Evolutionary conservation across 1,284 basidiomycete genomes (phyloP), one percentile per base, ranked within the genome.

Genomic region (Pascua sp.): DNA sequence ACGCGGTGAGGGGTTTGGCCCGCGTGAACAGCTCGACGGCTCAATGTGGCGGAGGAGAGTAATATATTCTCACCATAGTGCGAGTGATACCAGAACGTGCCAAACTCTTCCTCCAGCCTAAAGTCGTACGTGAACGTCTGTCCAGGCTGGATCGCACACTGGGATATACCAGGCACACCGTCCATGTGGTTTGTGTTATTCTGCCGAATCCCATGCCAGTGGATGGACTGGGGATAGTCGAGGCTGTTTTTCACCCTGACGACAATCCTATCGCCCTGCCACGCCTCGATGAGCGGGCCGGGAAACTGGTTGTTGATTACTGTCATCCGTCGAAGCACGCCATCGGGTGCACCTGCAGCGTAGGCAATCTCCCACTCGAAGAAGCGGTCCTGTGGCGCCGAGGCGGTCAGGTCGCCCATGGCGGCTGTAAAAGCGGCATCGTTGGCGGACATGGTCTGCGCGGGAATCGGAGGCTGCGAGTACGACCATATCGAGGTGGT

Each of bases 81-180:
- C 24, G 67, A 67, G 57, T 72, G 70, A 55, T 62, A 65, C 67
- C 67, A 71, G 51, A 63, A 71, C 3, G 67, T 64, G 3, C 69
- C 69, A 39, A 11, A 49, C 46, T 53, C 52, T 5, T 37, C 8
- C 8, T n/a, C 40, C 32, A 59, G 62, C 55, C 70, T 67, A 59
- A 67, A 70, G 5, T 60, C 46, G 75, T 84, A 84, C 24, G 79
- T 73, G 74, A 82, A 84, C 8, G 74, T 76, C 16, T 75, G 63
- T 0, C 76, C 76, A 0, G 81, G 70, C 5, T 78, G 75, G 57
- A 85, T 83, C 2, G 82, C 82, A 61, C 84, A 85, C 68, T 72
- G 78, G 2, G 67, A 61, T n/a, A 71, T 40, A 16, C 69, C 69
- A 5, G 69, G 66, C n/a, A 67, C 64, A 39, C 69, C 69, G 54